These are phyloP conservation scores for Fusarium virguliforme DNA, from an alignment of 2,329 filamentous ascomycete genomes.

Conservation along the genomic window DNA sequence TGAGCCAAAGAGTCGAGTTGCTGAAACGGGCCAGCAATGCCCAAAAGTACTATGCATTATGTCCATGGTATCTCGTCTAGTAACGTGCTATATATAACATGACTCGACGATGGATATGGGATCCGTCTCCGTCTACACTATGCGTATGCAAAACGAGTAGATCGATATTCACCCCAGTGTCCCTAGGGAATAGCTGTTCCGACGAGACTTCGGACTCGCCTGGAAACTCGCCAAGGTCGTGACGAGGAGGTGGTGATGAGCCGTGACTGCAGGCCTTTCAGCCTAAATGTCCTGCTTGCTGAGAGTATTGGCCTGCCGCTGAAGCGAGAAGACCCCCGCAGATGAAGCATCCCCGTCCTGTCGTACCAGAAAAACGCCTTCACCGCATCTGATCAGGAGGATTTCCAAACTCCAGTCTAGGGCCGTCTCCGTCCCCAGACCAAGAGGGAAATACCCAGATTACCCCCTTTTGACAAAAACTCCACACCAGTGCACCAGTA, in stretches of 20 bases:
- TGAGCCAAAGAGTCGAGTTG: neutral
- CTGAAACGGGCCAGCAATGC: conserved; percentile 11
- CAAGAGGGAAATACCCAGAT: conserved; percentile 2
- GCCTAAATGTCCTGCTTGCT: neutral
- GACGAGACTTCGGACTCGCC: conserved; percentile 2
- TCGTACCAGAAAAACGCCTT: conserved; percentile 11
- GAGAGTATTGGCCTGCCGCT: neutral
- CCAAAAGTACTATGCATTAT: conserved; percentile 14
- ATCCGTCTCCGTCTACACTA: conserved; percentile 8
- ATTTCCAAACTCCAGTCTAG: neutral
- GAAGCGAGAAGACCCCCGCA: neutral
- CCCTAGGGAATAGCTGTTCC: neutral
- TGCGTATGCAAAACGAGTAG: neutral
- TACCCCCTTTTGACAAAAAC: conserved; percentile 11
- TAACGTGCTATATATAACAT: conserved; percentile 11
- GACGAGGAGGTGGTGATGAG: conserved; percentile 1
- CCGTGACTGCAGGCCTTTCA: neutral
- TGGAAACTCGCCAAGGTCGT: neutral
- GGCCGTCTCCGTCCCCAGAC: neutral
- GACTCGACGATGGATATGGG: conserved; percentile 9
- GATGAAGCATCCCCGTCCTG: conserved; percentile 6
- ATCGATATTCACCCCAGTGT: neutral
- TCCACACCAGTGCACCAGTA: conserved; percentile 5
- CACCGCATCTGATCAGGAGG: neutral
- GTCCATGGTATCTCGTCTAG: conserved; percentile 11